Evolutionary conservation across 768 basidiomycete species (phyloP).

Genomic region (Cantharellus anzutake): DNA sequence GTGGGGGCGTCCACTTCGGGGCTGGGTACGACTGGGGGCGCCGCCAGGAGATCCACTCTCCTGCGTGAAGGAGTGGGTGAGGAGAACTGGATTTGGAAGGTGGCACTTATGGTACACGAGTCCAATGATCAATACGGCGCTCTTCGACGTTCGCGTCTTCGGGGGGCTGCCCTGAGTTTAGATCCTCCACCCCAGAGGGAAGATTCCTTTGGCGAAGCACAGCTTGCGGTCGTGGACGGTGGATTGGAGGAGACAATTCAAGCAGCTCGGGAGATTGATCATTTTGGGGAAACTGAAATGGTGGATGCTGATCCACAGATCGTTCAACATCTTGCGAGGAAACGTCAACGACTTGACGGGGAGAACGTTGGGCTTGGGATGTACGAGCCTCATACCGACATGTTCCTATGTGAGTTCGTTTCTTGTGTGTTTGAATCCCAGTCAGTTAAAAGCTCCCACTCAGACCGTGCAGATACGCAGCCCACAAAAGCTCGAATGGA

Average conservation of each 20-base stretch:
- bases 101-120: conserved; percentile 44
- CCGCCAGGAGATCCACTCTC: conserved; percentile 62
- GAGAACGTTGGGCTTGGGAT: conserved; percentile 26
- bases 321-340: not conserved
- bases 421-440: not conserved
- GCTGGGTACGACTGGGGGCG: conserved; percentile 35
- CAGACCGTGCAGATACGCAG: conserved; percentile 66
- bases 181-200: conserved; percentile 1
- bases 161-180: conserved; percentile 10
- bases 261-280: not conserved
- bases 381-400: conserved; percentile 67
- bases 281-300: not conserved
- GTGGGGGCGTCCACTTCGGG: not conserved
- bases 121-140: conserved; percentile 28
- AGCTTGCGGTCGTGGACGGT: not conserved
- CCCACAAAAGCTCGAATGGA: conserved; percentile 48
- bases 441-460: conserved; percentile 1
- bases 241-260: not conserved
- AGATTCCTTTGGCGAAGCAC: conserved; percentile 7
- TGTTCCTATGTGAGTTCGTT: conserved; percentile 45
- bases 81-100: conserved; percentile 86
- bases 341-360: conserved; percentile 11
- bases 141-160: conserved; percentile 16
- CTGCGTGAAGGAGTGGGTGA: conserved; percentile 63
- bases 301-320: not conserved